Percentiles rank a stretch among this genome's conserved stretches.
Evolutionary conservation across 805 yeast species (phyloP).

Genomic region (Lipomyces chichibuensis): DNA sequence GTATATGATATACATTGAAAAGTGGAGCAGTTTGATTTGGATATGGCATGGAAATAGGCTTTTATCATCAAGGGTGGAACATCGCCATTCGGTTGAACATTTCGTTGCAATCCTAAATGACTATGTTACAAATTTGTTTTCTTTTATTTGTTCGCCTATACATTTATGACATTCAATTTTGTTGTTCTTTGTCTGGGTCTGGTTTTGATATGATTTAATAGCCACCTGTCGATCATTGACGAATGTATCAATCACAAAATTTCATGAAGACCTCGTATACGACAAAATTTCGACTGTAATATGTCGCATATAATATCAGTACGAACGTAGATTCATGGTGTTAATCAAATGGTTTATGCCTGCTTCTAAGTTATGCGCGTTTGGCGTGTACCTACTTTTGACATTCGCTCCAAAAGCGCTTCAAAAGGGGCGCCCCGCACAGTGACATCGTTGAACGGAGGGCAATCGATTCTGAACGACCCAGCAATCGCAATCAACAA

Average conservation of each 20-base stretch:
- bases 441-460: too few relatives aligned
- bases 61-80: neutral
- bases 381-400: too few relatives aligned
- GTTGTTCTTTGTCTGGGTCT: neutral
- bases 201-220: neutral
- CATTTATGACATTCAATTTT: neutral
- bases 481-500: too few relatives aligned
- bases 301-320: neutral
- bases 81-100: neutral
- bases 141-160: neutral
- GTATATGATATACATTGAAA: neutral
- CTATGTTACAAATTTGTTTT: neutral
- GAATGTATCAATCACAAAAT: neutral
- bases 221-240: neutral
- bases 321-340: neutral
- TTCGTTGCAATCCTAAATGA: neutral
- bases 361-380: too few relatives aligned
- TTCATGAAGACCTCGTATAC: neutral
- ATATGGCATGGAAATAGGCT: neutral
- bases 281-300: neutral
- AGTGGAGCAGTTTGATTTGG: neutral
- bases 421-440: too few relatives aligned
- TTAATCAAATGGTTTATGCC: neutral
- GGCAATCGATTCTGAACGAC: too few relatives aligned
- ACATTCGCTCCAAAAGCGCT: too few relatives aligned